These are phyloP conservation scores for Colletotrichum orbiculare DNA, from an alignment of 2,329 filamentous ascomycete genomes.

Conservation along the genomic window DNA sequence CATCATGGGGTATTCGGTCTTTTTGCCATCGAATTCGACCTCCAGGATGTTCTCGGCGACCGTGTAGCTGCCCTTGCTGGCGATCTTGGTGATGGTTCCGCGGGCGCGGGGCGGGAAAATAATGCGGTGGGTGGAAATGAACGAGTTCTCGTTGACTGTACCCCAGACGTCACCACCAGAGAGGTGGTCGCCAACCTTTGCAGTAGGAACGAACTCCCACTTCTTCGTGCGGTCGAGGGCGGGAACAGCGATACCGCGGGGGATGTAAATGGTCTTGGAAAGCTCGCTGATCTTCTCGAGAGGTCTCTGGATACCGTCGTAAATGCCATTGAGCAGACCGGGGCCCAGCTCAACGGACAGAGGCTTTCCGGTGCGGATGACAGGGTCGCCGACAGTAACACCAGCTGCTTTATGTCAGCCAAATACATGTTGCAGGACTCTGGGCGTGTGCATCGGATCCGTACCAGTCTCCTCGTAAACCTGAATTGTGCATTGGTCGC, in stretches of 20 bases:
- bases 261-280: conserved; percentile 94
- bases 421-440: not conserved
- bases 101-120: conserved; percentile 88
- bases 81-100: conserved; percentile 92
- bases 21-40: conserved; percentile 96
- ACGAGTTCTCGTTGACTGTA: conserved; percentile 93
- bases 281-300: conserved; percentile 83
- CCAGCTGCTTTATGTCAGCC: conserved; percentile 70
- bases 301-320: conserved; percentile 98
- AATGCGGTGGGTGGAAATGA: conserved; percentile 93
- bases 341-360: conserved; percentile 97
- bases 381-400: conserved; percentile 95
- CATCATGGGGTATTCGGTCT: conserved; percentile 97
- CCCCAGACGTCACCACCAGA: conserved; percentile 97
- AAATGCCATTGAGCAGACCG: conserved; percentile 98
- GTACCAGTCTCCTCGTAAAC: conserved; percentile 98
- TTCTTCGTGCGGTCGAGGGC: conserved; percentile 91
- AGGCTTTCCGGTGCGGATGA: conserved; percentile 90
- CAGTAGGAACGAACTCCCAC: conserved; percentile 92
- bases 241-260: conserved; percentile 88
- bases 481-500: conserved; percentile 95
- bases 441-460: conserved; percentile 40
- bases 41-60: conserved; percentile 95
- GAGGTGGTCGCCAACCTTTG: conserved; percentile 97
- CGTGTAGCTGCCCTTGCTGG: conserved; percentile 90